Percentiles rank a stretch among this genome's conserved stretches.
Evolutionary conservation across 1,139 yeast species (phyloP).

Genomic region (Yamadazyma aaseri): DNA sequence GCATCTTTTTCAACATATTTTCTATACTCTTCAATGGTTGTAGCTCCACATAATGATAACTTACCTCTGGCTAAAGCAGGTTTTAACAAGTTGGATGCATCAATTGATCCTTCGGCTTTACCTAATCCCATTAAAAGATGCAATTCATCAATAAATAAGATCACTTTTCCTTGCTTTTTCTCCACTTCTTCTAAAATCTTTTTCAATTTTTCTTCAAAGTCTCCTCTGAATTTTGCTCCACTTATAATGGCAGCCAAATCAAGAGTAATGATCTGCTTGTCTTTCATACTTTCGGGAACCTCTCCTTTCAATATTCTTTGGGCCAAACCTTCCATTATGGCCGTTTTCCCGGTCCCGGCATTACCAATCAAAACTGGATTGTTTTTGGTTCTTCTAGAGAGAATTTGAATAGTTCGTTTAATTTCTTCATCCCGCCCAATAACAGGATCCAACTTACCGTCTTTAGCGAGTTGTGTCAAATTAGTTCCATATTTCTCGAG

Average conservation of each 20-base stretch:
- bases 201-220: constrained; percentile 88
- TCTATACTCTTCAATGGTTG: constrained; percentile 83
- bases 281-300: constrained; percentile 91
- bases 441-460: constrained; percentile 93
- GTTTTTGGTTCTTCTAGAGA: constrained; percentile 89
- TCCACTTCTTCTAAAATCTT: constrained; percentile 84
- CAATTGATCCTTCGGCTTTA: constrained; percentile 93
- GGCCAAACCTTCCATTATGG: constrained; percentile 94
- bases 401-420: constrained; percentile 84
- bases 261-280: constrained; percentile 75
- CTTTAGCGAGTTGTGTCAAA: constrained; percentile 78
- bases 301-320: constrained; percentile 88
- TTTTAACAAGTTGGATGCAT: constrained; percentile 88
- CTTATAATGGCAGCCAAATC: constrained; percentile 89
- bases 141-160: constrained; percentile 88
- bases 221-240: constrained; percentile 95
- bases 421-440: constrained; percentile 97
- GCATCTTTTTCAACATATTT: constrained; percentile 91
- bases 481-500: constrained; percentile 86
- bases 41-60: constrained; percentile 94
- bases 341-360: constrained; percentile 98
- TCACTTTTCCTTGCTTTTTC: constrained; percentile 72
- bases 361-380: constrained; percentile 92
- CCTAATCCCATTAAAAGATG: constrained; percentile 92
- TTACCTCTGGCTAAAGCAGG: constrained; percentile 95